A percentile compares a stretch with the other conserved stretches of the same genome.
These are phyloP conservation scores for Sporothrix curviconia DNA, from an alignment of 2,329 filamentous ascomycete genomes.

Conservation along the genomic window DNA sequence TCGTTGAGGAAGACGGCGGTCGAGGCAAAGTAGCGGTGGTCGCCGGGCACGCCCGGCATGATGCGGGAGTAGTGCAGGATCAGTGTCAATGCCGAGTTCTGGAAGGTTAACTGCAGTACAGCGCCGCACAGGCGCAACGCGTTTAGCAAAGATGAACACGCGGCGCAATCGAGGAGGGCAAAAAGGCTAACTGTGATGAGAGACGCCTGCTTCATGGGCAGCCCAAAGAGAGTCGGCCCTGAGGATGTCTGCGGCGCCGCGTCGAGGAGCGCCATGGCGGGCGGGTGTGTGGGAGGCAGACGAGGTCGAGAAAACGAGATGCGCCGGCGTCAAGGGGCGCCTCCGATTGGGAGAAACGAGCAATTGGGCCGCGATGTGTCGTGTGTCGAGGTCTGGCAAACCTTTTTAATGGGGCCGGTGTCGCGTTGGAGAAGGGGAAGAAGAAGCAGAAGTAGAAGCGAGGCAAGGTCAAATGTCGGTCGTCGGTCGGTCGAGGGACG, in stretches of 20 bases:
- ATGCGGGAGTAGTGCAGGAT: slow-evolving; percentile 91
- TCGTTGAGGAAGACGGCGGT: slow-evolving; percentile 94
- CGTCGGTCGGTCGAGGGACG: too few relatives aligned
- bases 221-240: slow-evolving; percentile 45
- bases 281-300: not conserved
- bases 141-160: not conserved
- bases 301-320: not conserved
- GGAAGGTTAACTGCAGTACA: slow-evolving; percentile 61
- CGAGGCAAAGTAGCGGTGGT: slow-evolving; percentile 85
- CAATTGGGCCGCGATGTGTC: too few relatives aligned
- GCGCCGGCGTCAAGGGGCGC: not conserved
- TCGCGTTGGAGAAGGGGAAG: too few relatives aligned
- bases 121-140: too few relatives aligned
- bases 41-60: slow-evolving; percentile 70
- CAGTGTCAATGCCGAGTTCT: slow-evolving; percentile 73
- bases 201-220: slow-evolving; percentile 64
- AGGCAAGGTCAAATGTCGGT: too few relatives aligned
- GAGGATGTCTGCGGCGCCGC: slow-evolving; percentile 30
- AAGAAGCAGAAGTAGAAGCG: too few relatives aligned
- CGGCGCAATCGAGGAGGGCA: not conserved
- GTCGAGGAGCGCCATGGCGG: slow-evolving; percentile 37
- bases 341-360: not conserved
- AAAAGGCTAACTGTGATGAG: slow-evolving; percentile 54
- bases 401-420: too few relatives aligned
- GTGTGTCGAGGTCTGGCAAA: too few relatives aligned